These are phyloP conservation scores for Peniophora sp. DNA, from an alignment of 1,284 basidiomycete species.

Conservation along the genomic window DNA sequence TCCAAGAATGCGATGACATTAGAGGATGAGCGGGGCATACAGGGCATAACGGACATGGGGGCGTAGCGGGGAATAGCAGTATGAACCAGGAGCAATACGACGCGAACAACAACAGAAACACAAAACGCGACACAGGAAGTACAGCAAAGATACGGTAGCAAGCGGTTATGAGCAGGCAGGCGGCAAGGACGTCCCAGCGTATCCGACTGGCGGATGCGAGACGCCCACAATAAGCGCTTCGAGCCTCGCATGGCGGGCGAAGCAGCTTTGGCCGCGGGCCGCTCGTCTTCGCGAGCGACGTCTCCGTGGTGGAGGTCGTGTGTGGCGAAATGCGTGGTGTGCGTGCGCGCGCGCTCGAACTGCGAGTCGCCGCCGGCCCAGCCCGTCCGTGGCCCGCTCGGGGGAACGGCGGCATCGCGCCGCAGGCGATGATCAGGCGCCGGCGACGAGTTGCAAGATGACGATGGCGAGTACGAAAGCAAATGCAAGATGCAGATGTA, in stretches of 20 bases:
- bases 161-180: neutral
- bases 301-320: neutral
- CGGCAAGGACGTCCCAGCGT: constrained; percentile 5
- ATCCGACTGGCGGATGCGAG: constrained; percentile 15
- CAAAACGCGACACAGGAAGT: neutral
- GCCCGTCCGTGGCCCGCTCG: constrained; percentile 6
- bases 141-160: neutral
- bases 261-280: constrained; percentile 1
- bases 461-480: neutral
- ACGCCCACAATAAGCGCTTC: constrained; percentile 4
- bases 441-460: constrained; percentile 6
- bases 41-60: constrained; percentile 3
- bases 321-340: neutral
- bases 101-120: neutral
- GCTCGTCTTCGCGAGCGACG: neutral
- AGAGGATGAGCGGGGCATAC: neutral
- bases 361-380: neutral
- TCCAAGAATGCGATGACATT: neutral
- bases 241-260: constrained; percentile 1
- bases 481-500: neutral
- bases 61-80: constrained; percentile 2
- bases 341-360: neutral
- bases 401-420: neutral
- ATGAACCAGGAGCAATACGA: neutral
- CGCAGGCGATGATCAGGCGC: constrained; percentile 23